Evolutionary conservation across 306 rosid species (phyloP).

Genomic region (Sicyos edulis): DNA sequence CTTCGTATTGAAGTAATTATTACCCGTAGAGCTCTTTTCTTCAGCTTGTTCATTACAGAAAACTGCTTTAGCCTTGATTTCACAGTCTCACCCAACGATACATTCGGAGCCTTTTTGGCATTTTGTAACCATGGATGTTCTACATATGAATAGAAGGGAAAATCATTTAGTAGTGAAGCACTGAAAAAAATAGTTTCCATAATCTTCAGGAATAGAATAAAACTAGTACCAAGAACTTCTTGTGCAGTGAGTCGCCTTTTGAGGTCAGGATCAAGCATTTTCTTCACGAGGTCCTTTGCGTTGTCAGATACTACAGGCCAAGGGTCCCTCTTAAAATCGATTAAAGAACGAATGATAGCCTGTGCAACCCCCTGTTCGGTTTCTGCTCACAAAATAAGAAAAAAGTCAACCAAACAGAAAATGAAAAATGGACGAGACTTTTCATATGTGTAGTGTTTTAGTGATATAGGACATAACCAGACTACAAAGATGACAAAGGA

Average conservation of each 20-base stretch:
- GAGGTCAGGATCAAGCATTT: conserved; percentile 95
- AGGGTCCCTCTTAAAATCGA: conserved; percentile 84
- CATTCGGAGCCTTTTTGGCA: too few relatives aligned
- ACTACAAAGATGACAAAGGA: too few relatives aligned
- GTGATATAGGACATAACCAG: too few relatives aligned
- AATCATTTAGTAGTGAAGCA: too few relatives aligned
- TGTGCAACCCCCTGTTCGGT: conserved; percentile 99
- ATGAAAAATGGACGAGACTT: too few relatives aligned
- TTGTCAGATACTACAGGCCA: conserved; percentile 96
- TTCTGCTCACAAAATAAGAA: conserved; percentile 39
- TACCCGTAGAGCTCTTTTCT: conserved; percentile 97
- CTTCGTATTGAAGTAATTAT: background rate
- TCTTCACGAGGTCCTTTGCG: conserved; percentile 94
- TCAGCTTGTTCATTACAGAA: conserved; percentile 96
- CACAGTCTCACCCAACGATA: conserved; percentile 87
- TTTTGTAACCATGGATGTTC: too few relatives aligned
- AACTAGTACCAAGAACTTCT: conserved; percentile 54
- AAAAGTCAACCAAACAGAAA: too few relatives aligned
- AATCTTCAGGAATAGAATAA: too few relatives aligned
- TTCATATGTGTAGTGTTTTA: too few relatives aligned
- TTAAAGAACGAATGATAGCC: conserved; percentile 79
- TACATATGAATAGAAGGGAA: too few relatives aligned
- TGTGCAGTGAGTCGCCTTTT: conserved; percentile 72
- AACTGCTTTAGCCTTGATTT: conserved; percentile 91
- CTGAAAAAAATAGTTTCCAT: too few relatives aligned